A percentile compares a stretch with the other conserved stretches of the same genome.
Evolutionary conservation across 441 rosid genomes (phyloP).

Genomic region (Flueggea neowawraea): DNA sequence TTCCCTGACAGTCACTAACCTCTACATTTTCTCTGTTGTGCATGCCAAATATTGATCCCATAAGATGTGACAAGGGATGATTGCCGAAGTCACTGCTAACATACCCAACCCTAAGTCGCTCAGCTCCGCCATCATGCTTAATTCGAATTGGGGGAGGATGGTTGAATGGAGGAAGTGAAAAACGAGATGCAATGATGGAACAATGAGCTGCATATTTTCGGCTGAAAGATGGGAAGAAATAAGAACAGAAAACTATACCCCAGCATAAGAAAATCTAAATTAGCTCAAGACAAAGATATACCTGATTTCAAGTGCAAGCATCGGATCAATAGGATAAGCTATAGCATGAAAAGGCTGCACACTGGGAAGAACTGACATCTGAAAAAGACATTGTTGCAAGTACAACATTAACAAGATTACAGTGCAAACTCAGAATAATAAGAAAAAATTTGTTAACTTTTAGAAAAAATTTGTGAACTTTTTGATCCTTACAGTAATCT

Average conservation of each 20-base stretch:
- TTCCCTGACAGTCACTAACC: slow-evolving; percentile 36
- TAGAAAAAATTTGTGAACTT: neutral
- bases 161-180: slow-evolving; percentile 67
- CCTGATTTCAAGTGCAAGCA: slow-evolving; percentile 99
- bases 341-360: slow-evolving; percentile 99
- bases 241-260: neutral
- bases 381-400: slow-evolving; percentile 13
- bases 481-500: slow-evolving; percentile 60
- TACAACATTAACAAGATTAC: neutral
- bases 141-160: slow-evolving; percentile 69
- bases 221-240: slow-evolving; percentile 36
- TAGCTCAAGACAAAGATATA: slow-evolving; percentile 16
- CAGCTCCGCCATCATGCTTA: slow-evolving; percentile 59
- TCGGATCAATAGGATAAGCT: slow-evolving; percentile 94
- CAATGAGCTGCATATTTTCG: slow-evolving; percentile 97
- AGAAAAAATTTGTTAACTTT: neutral
- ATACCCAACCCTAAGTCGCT: slow-evolving; percentile 88
- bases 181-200: slow-evolving; percentile 88
- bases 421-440: neutral
- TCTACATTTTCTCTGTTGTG: slow-evolving; percentile 85
- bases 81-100: slow-evolving; percentile 99
- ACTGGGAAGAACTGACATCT: slow-evolving; percentile 95
- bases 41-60: slow-evolving; percentile 99
- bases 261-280: neutral
- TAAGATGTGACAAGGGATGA: slow-evolving; percentile 97